Conservation (phyloP, 1,284 basidiomycete genomes). For the Apiotrichum akiyoshidainum region DNA sequence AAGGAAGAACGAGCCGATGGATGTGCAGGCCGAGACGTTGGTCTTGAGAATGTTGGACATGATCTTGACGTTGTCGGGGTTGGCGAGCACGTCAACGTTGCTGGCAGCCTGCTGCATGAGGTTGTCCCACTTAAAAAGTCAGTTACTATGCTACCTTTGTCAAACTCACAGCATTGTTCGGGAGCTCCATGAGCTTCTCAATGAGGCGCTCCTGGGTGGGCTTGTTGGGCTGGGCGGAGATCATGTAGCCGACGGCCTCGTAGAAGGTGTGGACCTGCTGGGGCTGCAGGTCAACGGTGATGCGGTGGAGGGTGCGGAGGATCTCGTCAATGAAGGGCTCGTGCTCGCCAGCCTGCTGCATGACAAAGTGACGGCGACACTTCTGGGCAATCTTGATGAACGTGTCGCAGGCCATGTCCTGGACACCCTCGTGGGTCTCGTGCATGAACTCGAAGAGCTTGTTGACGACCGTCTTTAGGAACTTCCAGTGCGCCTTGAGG, state of each 20-base stretch:
- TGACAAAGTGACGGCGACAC: conserved; percentile 95
- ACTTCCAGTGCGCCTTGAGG: conserved; percentile 99
- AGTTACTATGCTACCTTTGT: neutral
- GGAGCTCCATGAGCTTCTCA: conserved; percentile 91
- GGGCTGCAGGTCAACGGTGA: conserved; percentile 91
- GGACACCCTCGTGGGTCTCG: conserved; percentile 98
- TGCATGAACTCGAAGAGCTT: conserved; percentile 99
- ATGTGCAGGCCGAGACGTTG: conserved; percentile 95
- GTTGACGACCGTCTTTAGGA: conserved; percentile 99
- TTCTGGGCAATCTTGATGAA: conserved; percentile 99
- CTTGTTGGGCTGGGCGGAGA: conserved; percentile 97
- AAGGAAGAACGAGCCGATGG: conserved; percentile 94
- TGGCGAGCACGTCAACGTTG: conserved; percentile 87
- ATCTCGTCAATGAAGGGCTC: conserved; percentile 99
- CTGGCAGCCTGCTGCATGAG: conserved; percentile 94
- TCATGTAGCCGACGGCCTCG: conserved; percentile 99
- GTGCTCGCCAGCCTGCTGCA: conserved; percentile 95
- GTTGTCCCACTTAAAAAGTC: conserved; percentile 68
- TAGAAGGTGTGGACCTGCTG: conserved; percentile 97
- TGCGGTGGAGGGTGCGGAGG: conserved; percentile 82
- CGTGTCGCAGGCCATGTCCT: conserved; percentile 99
- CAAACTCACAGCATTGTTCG: conserved; percentile 69
- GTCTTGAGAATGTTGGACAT: conserved; percentile 97
- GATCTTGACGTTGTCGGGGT: conserved; percentile 94
- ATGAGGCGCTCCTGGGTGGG: conserved; percentile 95